Conservation (phyloP, 306 rosid species). For the Begonia loranthoides region DNA sequence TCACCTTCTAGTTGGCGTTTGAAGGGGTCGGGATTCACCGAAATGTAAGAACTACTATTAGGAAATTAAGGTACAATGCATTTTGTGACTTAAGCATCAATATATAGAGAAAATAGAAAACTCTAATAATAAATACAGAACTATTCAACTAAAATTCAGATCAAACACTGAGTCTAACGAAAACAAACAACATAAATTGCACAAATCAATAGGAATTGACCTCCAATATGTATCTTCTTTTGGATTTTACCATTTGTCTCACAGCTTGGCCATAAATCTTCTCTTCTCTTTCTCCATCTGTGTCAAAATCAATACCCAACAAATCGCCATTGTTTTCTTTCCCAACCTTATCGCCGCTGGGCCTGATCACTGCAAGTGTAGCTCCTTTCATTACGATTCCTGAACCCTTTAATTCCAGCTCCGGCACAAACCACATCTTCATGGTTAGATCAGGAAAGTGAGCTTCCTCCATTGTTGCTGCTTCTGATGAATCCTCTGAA, state of each 20-base stretch:
- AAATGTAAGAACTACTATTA: too few relatives aligned
- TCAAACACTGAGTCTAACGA: too few relatives aligned
- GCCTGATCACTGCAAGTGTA: slow-evolving; percentile 20
- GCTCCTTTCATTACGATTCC: slow-evolving; percentile 27
- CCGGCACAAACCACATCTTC: slow-evolving; percentile 29
- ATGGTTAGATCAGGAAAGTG: slow-evolving; percentile 21
- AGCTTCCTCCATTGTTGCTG: slow-evolving; percentile 8
- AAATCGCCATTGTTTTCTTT: slow-evolving; percentile 1
- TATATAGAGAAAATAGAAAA: too few relatives aligned
- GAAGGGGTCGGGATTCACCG: too few relatives aligned
- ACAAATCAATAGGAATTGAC: slow-evolving; percentile 18
- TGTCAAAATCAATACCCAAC: slow-evolving; percentile 14
- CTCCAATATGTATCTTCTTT: slow-evolving; percentile 16
- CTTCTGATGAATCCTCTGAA: not conserved
- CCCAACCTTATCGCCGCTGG: not conserved
- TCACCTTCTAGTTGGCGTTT: too few relatives aligned
- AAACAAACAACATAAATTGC: too few relatives aligned
- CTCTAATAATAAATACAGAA: too few relatives aligned
- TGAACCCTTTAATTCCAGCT: slow-evolving; percentile 13
- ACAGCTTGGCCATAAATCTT: slow-evolving; percentile 18
- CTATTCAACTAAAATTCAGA: too few relatives aligned
- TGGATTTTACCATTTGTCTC: slow-evolving; percentile 23
- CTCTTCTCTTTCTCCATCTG: slow-evolving; percentile 11
- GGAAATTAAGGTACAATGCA: too few relatives aligned
- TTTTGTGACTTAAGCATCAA: too few relatives aligned